Evolutionary conservation across 768 basidiomycete genomes (phyloP).

Genomic region (Macrolepiota dolichaula): DNA sequence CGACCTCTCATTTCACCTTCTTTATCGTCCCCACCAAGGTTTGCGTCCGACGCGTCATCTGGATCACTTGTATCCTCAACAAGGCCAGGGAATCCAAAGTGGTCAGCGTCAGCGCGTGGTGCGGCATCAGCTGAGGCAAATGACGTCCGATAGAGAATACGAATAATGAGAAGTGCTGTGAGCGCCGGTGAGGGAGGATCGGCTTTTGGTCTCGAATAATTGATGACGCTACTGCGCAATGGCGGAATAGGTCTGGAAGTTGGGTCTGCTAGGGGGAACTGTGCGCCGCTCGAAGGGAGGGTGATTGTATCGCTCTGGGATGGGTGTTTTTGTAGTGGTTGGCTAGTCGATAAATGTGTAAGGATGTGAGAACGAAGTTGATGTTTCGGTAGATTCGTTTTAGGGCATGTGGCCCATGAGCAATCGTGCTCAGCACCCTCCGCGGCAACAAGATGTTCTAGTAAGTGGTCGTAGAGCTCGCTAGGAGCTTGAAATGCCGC

Average conservation of each 20-base stretch:
- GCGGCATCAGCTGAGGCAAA: slow-evolving; percentile 68
- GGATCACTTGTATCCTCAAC: slow-evolving; percentile 77
- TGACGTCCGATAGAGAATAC: slow-evolving; percentile 78
- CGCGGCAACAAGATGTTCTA: slow-evolving; percentile 48
- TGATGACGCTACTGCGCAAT: slow-evolving; percentile 57
- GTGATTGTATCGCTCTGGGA: slow-evolving; percentile 76
- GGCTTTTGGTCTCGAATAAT: slow-evolving; percentile 51
- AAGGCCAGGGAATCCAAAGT: slow-evolving; percentile 87
- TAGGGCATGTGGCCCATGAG: slow-evolving; percentile 69
- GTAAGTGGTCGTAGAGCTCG: slow-evolving; percentile 73
- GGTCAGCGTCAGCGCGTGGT: slow-evolving; percentile 75
- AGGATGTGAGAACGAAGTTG: slow-evolving; percentile 65
- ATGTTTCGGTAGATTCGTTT: slow-evolving; percentile 40
- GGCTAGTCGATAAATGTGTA: slow-evolving; percentile 68
- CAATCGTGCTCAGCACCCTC: slow-evolving; percentile 47
- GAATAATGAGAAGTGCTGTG: slow-evolving; percentile 77
- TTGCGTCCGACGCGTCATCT: slow-evolving; percentile 42
- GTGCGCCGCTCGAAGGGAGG: slow-evolving; percentile 48
- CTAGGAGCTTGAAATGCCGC: slow-evolving; percentile 47
- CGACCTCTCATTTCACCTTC: slow-evolving; percentile 74
- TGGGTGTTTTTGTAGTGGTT: slow-evolving; percentile 55
- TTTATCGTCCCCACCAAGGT: slow-evolving; percentile 46
- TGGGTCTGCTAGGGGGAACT: slow-evolving; percentile 58
- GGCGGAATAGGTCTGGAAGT: slow-evolving; percentile 72
- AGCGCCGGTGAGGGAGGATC: slow-evolving; percentile 75